phyloP scores from a whole-genome alignment of 2,329 filamentous ascomycete species.

The Pyrenochaeta sp. region DNA sequence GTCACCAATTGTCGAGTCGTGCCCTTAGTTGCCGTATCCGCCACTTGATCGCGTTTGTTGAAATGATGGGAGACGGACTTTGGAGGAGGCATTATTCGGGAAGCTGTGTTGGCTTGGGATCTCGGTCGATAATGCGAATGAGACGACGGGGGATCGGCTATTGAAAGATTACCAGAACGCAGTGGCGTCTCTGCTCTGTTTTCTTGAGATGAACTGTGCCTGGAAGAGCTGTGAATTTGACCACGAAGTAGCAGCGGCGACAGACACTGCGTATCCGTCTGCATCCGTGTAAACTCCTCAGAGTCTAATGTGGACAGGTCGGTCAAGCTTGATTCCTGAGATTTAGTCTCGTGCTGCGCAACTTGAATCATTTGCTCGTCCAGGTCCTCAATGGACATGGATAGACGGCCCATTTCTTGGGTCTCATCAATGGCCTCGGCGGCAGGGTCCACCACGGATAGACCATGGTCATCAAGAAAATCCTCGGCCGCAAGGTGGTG shows the following conservation, averaged over 20 bases:
- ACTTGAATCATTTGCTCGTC: neutral
- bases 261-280: neutral
- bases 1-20: neutral
- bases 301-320: conserved; percentile 20
- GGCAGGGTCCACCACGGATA: conserved; percentile 9
- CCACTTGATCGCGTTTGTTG: neutral
- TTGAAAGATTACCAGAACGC: neutral
- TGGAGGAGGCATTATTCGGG: conserved; percentile 34
- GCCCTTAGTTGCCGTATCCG: neutral
- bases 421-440: conserved; percentile 19
- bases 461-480: conserved; percentile 5
- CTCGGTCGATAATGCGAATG: conserved; percentile 28
- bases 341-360: neutral
- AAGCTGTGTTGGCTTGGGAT: conserved; percentile 45
- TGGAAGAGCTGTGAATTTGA: neutral
- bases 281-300: conserved; percentile 17
- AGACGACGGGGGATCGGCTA: conserved; percentile 12
- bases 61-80: neutral
- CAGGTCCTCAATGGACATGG: conserved; percentile 4
- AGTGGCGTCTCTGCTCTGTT: neutral
- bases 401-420: conserved; percentile 1
- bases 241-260: neutral
- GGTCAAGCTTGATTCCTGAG: neutral
- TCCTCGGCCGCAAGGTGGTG: conserved; percentile 2
- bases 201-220: neutral